These are phyloP conservation scores for Sutorius eximius DNA, from an alignment of 1,284 basidiomycete genomes.

Conservation along the genomic window DNA sequence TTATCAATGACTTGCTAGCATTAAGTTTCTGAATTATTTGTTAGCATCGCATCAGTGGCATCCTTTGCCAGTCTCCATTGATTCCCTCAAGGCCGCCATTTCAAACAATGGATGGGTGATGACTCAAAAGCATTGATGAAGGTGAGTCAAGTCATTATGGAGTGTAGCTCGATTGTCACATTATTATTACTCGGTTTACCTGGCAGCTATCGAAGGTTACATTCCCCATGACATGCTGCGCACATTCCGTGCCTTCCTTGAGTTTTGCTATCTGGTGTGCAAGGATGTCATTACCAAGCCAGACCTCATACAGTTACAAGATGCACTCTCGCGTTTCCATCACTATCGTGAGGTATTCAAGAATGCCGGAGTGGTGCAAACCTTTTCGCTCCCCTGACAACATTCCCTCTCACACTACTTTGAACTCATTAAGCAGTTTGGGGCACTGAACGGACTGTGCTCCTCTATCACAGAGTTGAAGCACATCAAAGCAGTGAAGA, in stretches of 20 bases:
- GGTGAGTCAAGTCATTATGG: not conserved
- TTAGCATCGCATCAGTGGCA: not conserved
- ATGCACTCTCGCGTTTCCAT: not conserved
- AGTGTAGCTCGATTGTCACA: too few species aligned
- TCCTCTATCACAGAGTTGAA: too few species aligned
- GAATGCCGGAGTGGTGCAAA: rapidly evolving
- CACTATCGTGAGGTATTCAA: not conserved
- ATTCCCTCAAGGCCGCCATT: constrained; percentile 21
- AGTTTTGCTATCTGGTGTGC: not conserved
- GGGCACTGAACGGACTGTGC: too few species aligned
- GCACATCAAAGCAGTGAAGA: too few species aligned
- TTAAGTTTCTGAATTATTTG: too few species aligned
- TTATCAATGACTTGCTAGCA: too few species aligned
- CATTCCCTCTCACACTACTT: too few species aligned
- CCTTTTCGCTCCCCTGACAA: too few species aligned
- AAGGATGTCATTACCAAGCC: not conserved
- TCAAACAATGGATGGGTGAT: constrained; percentile 26
- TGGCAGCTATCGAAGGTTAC: not conserved
- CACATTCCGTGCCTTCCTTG: not conserved
- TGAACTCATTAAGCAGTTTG: too few species aligned
- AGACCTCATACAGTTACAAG: not conserved
- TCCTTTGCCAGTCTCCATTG: not conserved
- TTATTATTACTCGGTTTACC: not conserved
- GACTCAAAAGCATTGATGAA: constrained; percentile 25
- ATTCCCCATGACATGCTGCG: not conserved